Evolutionary conservation across 495 filamentous ascomycete species (phyloP), one percentile per base, ranked within the genome.

Genomic region (Aspergillus sclerotiicarbonarius): DNA sequence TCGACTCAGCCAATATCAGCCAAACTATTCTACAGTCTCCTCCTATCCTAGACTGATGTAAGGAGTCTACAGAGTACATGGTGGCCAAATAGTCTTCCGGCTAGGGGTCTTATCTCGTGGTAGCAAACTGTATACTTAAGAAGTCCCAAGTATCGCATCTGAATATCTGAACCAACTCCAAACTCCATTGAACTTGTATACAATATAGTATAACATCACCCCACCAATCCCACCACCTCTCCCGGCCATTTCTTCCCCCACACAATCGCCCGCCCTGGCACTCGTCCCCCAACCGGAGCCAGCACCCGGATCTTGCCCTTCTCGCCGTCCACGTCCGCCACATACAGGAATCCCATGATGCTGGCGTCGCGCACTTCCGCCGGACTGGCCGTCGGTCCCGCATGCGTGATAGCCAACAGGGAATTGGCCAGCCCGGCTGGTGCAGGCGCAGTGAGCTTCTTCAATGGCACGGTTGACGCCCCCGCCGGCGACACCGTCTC

Each of bases 331-430:
- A 98, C 92, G 50, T 94, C 89, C 0, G 88, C 83, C 32, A 99
- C 87, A 67, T 95, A 96, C 37, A 96, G 81, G 71, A 95, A 98
- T 6, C 94, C 94, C 79, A 95, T 87, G 18, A 97, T 85, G 41
- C 87, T 91, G 0, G 92, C 87, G 61, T 94, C 89, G 12, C 89
- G 85, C 45, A 98, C 86, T 6, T 84, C 80, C 37, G 90, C 84
- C 8, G 86, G 78, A 4, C 79, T 76, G 51, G 92, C 90, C 4
- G 79, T 82, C 2, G 83, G 66, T 1, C 86, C 76, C 1, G 87
- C 89, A 50, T 90, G 84, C 59, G 92, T 88, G 55, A 98, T 83
- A 2, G 92, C 90, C 1, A 97, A 79, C 1, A 96, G 79, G 57
- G 86, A 87, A 59, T 86, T 85, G 39, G 81, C 64, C 32, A 75